Conservation (phyloP, 352 stramenopile genomes). For the Phytopythium litorale region DNA sequence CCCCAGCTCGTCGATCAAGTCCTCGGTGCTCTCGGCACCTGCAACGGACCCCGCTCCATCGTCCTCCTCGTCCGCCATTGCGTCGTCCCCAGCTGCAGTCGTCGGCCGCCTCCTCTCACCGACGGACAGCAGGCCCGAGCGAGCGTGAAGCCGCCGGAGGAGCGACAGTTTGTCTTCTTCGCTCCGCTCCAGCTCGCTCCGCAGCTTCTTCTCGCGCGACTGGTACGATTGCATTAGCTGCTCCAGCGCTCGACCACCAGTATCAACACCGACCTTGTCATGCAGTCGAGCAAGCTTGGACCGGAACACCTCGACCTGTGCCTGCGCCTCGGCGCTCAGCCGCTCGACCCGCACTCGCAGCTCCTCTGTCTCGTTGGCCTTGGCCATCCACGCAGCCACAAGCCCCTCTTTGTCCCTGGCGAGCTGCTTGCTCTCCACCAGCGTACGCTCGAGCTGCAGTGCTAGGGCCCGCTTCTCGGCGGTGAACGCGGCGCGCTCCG, state of each 20-base stretch:
- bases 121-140: neutral
- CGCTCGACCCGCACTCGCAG: conserved; percentile 36
- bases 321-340: conserved; percentile 35
- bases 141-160: neutral
- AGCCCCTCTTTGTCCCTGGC: conserved; percentile 26
- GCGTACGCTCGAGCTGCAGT: conserved; percentile 19
- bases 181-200: conserved; percentile 20
- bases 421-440: conserved; percentile 16
- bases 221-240: conserved; percentile 44
- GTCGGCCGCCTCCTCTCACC: neutral
- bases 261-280: conserved; percentile 6
- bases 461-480: conserved; percentile 18
- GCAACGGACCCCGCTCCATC: neutral
- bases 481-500: conserved; percentile 9
- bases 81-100: neutral
- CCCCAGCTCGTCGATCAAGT: conserved; percentile 1
- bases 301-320: conserved; percentile 38
- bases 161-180: neutral
- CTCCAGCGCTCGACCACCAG: conserved; percentile 11
- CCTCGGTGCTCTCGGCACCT: neutral
- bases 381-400: conserved; percentile 20
- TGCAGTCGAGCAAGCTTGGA: conserved; percentile 33
- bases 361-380: conserved; percentile 44
- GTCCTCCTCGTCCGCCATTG: neutral
- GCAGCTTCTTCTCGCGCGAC: conserved; percentile 31